phyloP scores from a whole-genome alignment of 2,329 filamentous ascomycete species.

The Aureobasidium sp. region DNA sequence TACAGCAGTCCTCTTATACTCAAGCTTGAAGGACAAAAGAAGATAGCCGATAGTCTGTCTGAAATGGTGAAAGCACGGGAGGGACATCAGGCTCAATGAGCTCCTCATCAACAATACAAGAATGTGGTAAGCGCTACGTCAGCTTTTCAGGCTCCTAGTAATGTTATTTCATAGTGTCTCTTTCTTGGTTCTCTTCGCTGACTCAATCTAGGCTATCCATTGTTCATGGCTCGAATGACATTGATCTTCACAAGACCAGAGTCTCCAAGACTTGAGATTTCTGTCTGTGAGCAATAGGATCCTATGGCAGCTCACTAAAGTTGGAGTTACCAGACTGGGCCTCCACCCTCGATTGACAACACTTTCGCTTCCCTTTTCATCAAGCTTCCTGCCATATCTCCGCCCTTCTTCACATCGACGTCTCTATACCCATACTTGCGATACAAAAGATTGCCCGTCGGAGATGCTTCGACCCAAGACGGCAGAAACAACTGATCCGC shows the following conservation, averaged over 20 bases:
- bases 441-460: conserved; percentile 24
- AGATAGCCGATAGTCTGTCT: not conserved
- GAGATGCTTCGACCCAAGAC: conserved; percentile 25
- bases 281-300: too few species aligned
- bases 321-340: not conserved
- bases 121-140: not conserved
- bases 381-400: conserved; percentile 16
- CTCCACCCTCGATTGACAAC: conserved; percentile 21
- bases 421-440: conserved; percentile 23
- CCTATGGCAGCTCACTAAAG: too few species aligned
- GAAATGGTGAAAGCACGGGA: not conserved
- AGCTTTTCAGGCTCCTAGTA: not conserved
- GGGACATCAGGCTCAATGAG: not conserved
- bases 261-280: too few species aligned
- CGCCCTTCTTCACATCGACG: conserved; percentile 18
- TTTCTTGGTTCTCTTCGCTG: not conserved
- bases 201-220: not conserved
- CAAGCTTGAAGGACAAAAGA: not conserved
- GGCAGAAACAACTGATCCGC: conserved; percentile 28
- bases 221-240: not conserved
- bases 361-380: conserved; percentile 18
- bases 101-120: too few species aligned
- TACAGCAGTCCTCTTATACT: not conserved
- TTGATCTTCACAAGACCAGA: not conserved
- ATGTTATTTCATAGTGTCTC: too few species aligned